These are phyloP conservation scores for Proliferodiscus dingleyae DNA, from an alignment of 2,329 filamentous ascomycete genomes.

Conservation along the genomic window DNA sequence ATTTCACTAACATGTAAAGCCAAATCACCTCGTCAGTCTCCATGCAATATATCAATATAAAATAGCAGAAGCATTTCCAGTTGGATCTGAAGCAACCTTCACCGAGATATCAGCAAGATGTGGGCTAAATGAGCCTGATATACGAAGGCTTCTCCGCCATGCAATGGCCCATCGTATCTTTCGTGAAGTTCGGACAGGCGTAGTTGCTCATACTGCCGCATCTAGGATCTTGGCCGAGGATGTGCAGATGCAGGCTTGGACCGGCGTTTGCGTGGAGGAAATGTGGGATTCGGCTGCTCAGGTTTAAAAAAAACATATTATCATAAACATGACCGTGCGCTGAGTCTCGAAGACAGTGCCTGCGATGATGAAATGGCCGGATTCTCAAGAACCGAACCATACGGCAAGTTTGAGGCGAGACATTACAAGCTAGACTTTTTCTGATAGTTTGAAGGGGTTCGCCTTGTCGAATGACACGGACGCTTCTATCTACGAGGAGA, in stretches of 20 bases:
- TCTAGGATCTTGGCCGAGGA: neutral
- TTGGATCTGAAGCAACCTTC: neutral
- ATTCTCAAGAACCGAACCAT: neutral
- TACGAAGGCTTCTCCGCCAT: slow-evolving; percentile 1
- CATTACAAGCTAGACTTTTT: no score
- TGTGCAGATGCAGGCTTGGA: neutral
- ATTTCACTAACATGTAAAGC: neutral
- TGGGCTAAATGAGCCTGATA: neutral
- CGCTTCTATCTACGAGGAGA: slow-evolving; percentile 2
- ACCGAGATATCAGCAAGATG: neutral
- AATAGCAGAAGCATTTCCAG: neutral
- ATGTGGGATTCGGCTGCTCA: neutral
- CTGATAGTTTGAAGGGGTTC: no score
- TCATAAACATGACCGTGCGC: no score
- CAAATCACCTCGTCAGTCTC: neutral
- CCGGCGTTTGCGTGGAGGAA: neutral
- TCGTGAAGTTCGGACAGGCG: neutral
- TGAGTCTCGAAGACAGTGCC: neutral
- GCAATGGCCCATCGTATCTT: slow-evolving; percentile 5
- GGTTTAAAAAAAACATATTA: no score
- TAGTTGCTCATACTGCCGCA: neutral
- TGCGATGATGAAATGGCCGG: neutral
- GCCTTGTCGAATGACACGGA: slow-evolving; percentile 7
- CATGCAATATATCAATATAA: slow-evolving; percentile 2
- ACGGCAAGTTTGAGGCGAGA: neutral